phyloP scores from a whole-genome alignment of 805 yeast species.

The Millerago galiae region DNA sequence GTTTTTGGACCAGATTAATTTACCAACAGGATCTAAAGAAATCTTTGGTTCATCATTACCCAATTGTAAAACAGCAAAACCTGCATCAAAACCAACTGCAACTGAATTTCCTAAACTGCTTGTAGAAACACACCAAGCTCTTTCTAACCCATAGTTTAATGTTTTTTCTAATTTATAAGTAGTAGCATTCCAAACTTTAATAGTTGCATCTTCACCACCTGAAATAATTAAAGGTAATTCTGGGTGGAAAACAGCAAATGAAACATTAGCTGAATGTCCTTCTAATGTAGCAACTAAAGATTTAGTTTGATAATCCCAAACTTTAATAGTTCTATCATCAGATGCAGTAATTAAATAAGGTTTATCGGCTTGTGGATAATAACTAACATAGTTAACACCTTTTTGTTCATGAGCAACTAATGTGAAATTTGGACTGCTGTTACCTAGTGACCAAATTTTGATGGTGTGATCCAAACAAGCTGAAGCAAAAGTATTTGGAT shows the following conservation, averaged over 20 bases:
- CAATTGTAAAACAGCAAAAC: constrained; percentile 78
- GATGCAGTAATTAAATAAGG: constrained; percentile 91
- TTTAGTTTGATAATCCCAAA: constrained; percentile 98
- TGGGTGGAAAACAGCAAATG: constrained; percentile 98
- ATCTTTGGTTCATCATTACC: constrained; percentile 94
- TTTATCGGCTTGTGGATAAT: constrained; percentile 95
- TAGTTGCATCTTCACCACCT: constrained; percentile 94
- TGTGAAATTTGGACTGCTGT: constrained; percentile 84
- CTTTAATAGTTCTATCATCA: constrained; percentile 81
- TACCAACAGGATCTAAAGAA: constrained; percentile 91
- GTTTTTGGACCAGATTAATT: constrained; percentile 84
- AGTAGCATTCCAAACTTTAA: constrained; percentile 91
- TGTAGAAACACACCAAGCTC: constrained; percentile 92
- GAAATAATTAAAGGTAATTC: constrained; percentile 90
- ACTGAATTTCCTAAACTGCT: constrained; percentile 67
- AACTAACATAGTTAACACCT: constrained; percentile 95
- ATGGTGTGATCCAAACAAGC: constrained; percentile 96
- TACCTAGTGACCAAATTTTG: constrained; percentile 93
- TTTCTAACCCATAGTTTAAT: constrained; percentile 82
- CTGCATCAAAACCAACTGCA: constrained; percentile 93
- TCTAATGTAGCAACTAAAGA: constrained; percentile 89
- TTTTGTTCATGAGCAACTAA: constrained; percentile 84
- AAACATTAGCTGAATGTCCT: constrained; percentile 91
- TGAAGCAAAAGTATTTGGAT: constrained; percentile 94
- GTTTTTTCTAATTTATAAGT: constrained; percentile 93